These are phyloP conservation scores for Conticribra weissflogii DNA, from an alignment of 108 stramenopile genomes.

Conservation along the genomic window DNA sequence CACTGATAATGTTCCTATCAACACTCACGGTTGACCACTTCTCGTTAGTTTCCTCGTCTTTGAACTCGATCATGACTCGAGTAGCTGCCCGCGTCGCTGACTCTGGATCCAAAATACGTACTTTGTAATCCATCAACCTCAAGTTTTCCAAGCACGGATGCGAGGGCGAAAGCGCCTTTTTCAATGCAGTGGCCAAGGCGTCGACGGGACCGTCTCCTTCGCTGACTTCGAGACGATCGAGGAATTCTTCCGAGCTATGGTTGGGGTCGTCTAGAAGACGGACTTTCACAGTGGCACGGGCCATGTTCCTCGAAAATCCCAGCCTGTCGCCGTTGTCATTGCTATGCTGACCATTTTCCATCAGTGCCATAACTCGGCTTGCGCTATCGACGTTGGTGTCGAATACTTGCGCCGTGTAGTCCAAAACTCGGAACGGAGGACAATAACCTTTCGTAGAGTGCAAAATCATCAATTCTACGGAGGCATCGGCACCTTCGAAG, in stretches of 20 bases:
- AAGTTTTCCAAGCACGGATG: slow-evolving; percentile 76
- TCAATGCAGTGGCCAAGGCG: slow-evolving; percentile 83
- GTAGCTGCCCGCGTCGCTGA: slow-evolving; percentile 89
- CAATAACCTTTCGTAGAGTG: slow-evolving; percentile 87
- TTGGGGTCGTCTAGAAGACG: slow-evolving; percentile 51
- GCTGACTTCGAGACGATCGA: slow-evolving; percentile 77
- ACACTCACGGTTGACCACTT: slow-evolving; percentile 95
- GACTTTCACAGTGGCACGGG: slow-evolving; percentile 91
- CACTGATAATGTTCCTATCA: slow-evolving; percentile 92
- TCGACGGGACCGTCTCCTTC: slow-evolving; percentile 95
- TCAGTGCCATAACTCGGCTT: slow-evolving; percentile 65
- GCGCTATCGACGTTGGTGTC: slow-evolving; percentile 85
- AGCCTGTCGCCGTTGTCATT: neutral
- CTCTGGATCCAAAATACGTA: slow-evolving; percentile 91
- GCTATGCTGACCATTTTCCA: slow-evolving; percentile 32
- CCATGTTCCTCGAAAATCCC: slow-evolving; percentile 26
- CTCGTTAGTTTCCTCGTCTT: slow-evolving; percentile 36
- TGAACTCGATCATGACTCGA: slow-evolving; percentile 91
- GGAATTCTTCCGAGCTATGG: slow-evolving; percentile 34
- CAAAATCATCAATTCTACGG: slow-evolving; percentile 92
- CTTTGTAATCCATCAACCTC: slow-evolving; percentile 93
- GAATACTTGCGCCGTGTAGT: slow-evolving; percentile 86
- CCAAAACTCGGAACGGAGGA: slow-evolving; percentile 86
- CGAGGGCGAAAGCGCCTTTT: slow-evolving; percentile 75
- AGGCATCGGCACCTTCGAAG: slow-evolving; percentile 95